Conservation (phyloP, 192 early-diverging fungal species). For the Tieghemiomyces parasiticus region DNA sequence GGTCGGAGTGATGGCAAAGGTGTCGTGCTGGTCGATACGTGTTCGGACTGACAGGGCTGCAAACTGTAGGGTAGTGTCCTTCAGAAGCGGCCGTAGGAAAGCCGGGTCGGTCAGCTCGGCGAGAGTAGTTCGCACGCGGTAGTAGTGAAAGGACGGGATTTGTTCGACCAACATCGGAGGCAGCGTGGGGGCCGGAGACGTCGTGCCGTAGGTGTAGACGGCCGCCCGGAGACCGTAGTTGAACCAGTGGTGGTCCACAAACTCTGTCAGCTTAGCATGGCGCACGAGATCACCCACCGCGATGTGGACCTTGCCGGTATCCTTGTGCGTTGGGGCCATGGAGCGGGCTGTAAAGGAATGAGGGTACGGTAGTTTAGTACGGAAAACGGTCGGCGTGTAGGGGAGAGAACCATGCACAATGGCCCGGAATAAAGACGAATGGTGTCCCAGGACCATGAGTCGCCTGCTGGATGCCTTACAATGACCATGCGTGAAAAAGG, state of each 20-base stretch:
- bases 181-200: too few species aligned
- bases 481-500: too few species aligned
- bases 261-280: background rate
- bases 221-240: background rate
- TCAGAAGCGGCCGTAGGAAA: background rate
- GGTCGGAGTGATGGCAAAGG: conserved; percentile 17
- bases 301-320: background rate
- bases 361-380: too few species aligned
- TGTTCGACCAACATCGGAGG: background rate
- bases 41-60: conserved; percentile 11
- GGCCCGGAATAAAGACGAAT: too few species aligned
- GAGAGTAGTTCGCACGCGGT: background rate
- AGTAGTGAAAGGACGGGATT: background rate
- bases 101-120: background rate
- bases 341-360: too few species aligned
- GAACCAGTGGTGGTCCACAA: background rate
- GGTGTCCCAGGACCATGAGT: too few species aligned
- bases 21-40: conserved; percentile 15
- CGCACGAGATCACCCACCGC: background rate
- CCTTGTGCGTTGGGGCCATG: too few species aligned
- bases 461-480: too few species aligned
- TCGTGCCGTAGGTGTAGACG: background rate
- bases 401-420: too few species aligned
- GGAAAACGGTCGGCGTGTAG: too few species aligned
- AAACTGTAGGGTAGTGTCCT: background rate